Evolutionary conservation across 768 basidiomycete genomes (phyloP).

Genomic region (Phlegmacium glaucopus): DNA sequence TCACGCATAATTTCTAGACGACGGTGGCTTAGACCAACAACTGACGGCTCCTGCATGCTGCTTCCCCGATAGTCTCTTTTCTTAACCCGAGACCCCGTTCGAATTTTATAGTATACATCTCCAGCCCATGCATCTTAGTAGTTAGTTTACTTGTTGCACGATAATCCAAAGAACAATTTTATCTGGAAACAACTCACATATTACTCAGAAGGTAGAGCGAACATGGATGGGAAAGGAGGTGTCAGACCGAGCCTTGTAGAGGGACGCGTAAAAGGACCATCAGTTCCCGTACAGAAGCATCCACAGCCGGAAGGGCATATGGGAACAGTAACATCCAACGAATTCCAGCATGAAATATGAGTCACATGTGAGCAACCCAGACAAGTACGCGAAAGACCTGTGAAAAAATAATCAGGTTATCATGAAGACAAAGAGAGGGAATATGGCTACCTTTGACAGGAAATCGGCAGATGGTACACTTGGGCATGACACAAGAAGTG

Average conservation of each 20-base stretch:
- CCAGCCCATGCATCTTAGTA: too few relatives aligned
- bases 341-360: slow-evolving; percentile 63
- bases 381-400: slow-evolving; percentile 64
- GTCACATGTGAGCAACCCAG: slow-evolving; percentile 60
- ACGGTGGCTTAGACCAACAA: too few relatives aligned
- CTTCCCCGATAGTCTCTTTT: too few relatives aligned
- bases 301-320: slow-evolving; percentile 70
- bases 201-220: slow-evolving; percentile 7
- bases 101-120: too few relatives aligned
- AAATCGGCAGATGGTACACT: slow-evolving; percentile 72
- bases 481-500: slow-evolving; percentile 39
- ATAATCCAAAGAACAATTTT: not conserved
- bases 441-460: slow-evolving; percentile 65
- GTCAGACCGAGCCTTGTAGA: slow-evolving; percentile 29
- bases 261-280: slow-evolving; percentile 26
- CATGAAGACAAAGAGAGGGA: not conserved
- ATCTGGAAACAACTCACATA: too few relatives aligned
- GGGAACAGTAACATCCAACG: slow-evolving; percentile 36
- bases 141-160: not conserved
- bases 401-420: slow-evolving; percentile 2
- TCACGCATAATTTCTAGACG: too few relatives aligned
- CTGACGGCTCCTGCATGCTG: too few relatives aligned
- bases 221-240: slow-evolving; percentile 15
- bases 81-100: too few relatives aligned
- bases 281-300: slow-evolving; percentile 47